A percentile compares a stretch with the other conserved stretches of the same genome.
Conservation (phyloP, 139 green algal species). For the Chlamydomonas incerta region DNA sequence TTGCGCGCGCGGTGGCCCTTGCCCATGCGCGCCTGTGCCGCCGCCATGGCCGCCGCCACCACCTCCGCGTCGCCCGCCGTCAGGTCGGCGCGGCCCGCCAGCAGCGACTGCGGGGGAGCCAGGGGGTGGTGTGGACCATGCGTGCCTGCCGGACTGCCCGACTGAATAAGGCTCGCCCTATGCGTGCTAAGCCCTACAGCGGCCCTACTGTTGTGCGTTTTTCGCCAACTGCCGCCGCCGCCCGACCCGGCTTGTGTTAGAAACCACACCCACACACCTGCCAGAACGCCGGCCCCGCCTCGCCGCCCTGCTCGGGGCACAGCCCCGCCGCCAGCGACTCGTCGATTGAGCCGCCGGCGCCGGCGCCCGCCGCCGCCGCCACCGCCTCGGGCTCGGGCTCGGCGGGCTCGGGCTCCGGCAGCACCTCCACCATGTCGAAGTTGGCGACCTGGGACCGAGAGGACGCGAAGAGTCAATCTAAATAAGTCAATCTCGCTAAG, state of each 20-base stretch:
- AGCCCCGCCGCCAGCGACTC: constrained; percentile 21
- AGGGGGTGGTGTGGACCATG: no score
- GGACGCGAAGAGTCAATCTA: no score
- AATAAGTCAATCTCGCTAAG: no score
- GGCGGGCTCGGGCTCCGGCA: constrained; percentile 11
- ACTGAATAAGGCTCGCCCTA: no score
- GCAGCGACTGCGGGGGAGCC: constrained; percentile 24
- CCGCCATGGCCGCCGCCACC: constrained; percentile 8
- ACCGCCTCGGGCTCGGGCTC: neutral
- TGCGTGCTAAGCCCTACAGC: no score
- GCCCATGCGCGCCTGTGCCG: constrained; percentile 17
- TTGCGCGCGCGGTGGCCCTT: constrained; percentile 35
- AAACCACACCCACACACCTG: neutral
- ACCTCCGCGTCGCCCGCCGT: neutral
- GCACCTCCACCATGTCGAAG: constrained; percentile 58
- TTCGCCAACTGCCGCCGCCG: no score
- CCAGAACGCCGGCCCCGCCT: constrained; percentile 48
- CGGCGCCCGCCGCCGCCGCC: neutral
- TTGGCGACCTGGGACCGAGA: constrained; percentile 52
- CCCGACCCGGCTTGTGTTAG: no score
- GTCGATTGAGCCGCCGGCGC: neutral
- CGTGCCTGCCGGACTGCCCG: no score
- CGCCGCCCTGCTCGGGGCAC: constrained; percentile 38
- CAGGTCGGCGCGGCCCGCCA: neutral
- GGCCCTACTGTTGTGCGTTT: no score